phyloP scores from a whole-genome alignment of 2,329 filamentous ascomycete genomes.

The Acarospora socialis region DNA sequence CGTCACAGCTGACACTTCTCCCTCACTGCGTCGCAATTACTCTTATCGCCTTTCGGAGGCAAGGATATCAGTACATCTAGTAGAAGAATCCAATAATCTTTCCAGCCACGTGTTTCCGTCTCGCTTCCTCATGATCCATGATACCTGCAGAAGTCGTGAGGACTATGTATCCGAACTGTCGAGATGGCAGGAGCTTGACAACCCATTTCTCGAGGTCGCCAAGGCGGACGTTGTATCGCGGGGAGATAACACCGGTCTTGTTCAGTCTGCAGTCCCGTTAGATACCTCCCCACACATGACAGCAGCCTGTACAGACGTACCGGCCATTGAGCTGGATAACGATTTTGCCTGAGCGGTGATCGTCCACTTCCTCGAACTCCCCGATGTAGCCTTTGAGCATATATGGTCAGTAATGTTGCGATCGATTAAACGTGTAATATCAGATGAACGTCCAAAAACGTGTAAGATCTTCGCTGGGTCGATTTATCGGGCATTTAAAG shows the following conservation, averaged over 20 bases:
- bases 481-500: conserved; percentile 99
- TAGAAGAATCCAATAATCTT: conserved; percentile 99
- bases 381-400: conserved; percentile 73
- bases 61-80: no score
- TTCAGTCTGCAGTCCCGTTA: conserved; percentile 51
- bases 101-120: conserved; percentile 96
- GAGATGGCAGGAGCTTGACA: conserved; percentile 93
- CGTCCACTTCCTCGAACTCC: conserved; percentile 98
- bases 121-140: conserved; percentile 99
- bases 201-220: conserved; percentile 99
- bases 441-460: conserved; percentile 62
- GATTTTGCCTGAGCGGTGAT: conserved; percentile 99
- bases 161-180: conserved; percentile 99
- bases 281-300: conserved; percentile 1
- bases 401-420: conserved; percentile 52
- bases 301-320: conserved; percentile 24
- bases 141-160: conserved; percentile 98
- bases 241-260: conserved; percentile 98
- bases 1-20: no score
- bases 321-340: conserved; percentile 99
- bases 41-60: no score
- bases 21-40: no score
- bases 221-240: conserved; percentile 98
- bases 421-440: conserved; percentile 87
- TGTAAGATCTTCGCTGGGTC: conserved; percentile 86